phyloP scores from a whole-genome alignment of 345 rosid genomes.

The Toxicodendron radicans region DNA sequence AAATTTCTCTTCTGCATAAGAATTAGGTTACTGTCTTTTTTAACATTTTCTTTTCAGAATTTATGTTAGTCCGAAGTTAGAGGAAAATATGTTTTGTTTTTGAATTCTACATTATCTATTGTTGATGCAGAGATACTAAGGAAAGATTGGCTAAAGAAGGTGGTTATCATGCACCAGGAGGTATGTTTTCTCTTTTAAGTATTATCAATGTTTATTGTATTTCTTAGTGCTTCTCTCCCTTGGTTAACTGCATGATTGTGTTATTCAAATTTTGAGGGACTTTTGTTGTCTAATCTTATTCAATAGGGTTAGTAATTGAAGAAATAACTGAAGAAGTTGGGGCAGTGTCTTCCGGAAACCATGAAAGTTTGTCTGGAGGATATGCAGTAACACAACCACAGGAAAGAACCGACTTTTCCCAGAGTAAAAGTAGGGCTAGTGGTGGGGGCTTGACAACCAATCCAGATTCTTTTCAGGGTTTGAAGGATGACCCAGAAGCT shows the following conservation, averaged over 20 bases:
- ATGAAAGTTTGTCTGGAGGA: conserved; percentile 30
- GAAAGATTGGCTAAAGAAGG: conserved; percentile 58
- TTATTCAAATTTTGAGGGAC: conserved; percentile 5
- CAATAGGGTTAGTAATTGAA: conserved; percentile 65
- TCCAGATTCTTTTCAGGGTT: conserved; percentile 57
- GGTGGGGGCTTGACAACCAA: conserved; percentile 30
- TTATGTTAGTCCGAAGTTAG: not conserved
- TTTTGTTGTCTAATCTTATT: conserved; percentile 12
- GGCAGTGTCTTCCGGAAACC: conserved; percentile 37
- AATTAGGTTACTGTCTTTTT: not conserved
- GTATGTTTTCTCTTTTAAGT: conserved; percentile 31
- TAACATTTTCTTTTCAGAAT: not conserved
- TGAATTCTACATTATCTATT: conserved; percentile 7
- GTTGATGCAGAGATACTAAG: conserved; percentile 48
- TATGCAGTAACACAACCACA: conserved; percentile 30
- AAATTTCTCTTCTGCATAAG: not conserved
- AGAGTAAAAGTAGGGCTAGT: conserved; percentile 18
- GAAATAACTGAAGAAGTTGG: conserved; percentile 67
- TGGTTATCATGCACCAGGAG: conserved; percentile 46
- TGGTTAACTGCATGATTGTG: not conserved
- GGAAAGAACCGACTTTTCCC: conserved; percentile 24
- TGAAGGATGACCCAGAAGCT: conserved; percentile 76
- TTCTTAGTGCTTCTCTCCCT: not conserved
- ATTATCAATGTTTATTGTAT: conserved; percentile 7
- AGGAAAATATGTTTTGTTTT: not conserved